Percentiles rank a stretch among this genome's conserved stretches.
phyloP scores from a whole-genome alignment of 2,329 filamentous ascomycete genomes.

The Botrytis paeoniae region DNA sequence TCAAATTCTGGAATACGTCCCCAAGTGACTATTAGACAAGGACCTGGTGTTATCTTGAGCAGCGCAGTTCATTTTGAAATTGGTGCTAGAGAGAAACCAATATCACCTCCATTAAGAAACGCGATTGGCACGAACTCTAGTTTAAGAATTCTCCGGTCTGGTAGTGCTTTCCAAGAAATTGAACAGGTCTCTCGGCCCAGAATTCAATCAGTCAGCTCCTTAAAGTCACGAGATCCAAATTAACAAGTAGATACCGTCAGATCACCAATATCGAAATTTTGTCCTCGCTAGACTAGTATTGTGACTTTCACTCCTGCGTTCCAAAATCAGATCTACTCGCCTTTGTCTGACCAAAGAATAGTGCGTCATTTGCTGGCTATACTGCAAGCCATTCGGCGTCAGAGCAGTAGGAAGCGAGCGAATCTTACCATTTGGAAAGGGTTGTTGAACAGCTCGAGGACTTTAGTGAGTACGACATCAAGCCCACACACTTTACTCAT shows the following conservation, averaged over 20 bases:
- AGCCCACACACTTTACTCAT: background rate
- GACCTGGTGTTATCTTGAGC: background rate
- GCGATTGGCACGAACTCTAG: background rate
- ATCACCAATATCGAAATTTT: conserved; percentile 1
- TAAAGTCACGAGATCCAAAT: background rate
- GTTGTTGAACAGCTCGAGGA: background rate
- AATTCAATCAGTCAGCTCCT: background rate
- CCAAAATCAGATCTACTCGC: background rate
- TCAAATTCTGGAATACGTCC: background rate
- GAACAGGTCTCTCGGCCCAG: background rate
- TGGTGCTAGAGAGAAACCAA: background rate
- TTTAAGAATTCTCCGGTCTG: background rate
- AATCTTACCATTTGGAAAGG: background rate
- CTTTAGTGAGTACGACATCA: background rate
- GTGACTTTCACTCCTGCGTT: background rate
- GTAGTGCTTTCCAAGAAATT: background rate
- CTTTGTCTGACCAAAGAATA: background rate
- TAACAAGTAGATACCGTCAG: background rate
- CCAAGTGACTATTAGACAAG: background rate
- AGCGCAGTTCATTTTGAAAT: background rate
- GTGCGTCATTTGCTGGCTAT: background rate
- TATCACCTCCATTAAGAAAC: background rate
- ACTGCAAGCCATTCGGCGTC: background rate
- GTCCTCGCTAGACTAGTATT: background rate
- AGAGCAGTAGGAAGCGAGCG: background rate